phyloP scores from a whole-genome alignment of 1,284 basidiomycete genomes.

The Polyporus tsugae region DNA sequence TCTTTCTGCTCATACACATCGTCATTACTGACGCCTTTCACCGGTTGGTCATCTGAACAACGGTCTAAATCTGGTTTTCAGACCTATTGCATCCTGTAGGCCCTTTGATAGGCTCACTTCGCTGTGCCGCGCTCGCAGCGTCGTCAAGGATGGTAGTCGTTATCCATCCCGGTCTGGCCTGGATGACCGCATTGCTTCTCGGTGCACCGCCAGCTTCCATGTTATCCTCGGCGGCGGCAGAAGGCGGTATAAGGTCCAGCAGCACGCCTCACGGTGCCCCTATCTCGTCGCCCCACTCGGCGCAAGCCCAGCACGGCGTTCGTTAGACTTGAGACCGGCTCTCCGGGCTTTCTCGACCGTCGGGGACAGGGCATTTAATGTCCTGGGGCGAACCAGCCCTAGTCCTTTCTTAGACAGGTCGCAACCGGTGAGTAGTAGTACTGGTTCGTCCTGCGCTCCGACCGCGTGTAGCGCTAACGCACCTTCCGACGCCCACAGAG shows the following conservation, averaged over 20 bases:
- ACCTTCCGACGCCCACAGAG: background rate
- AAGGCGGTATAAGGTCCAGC: background rate
- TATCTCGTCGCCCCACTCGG: background rate
- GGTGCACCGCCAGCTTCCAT: background rate
- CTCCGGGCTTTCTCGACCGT: background rate
- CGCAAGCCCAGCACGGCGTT: background rate
- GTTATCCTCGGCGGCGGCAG: background rate
- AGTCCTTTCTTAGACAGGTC: background rate
- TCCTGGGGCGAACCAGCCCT: background rate
- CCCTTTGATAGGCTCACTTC: background rate
- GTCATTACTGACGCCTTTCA: background rate
- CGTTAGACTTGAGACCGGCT: background rate
- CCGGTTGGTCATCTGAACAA: background rate
- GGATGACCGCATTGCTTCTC: background rate
- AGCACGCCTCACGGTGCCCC: background rate
- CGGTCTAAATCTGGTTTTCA: background rate
- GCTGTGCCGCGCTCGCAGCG: background rate
- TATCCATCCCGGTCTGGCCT: background rate
- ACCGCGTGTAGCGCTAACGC: background rate
- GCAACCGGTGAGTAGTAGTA: constrained; percentile 2
- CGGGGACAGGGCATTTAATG: background rate
- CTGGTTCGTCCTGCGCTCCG: background rate
- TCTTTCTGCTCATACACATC: background rate
- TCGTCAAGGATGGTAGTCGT: background rate
- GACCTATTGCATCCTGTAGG: background rate